Evolutionary conservation across 2,329 filamentous ascomycete genomes (phyloP).

Genomic region (Capronia americana): DNA sequence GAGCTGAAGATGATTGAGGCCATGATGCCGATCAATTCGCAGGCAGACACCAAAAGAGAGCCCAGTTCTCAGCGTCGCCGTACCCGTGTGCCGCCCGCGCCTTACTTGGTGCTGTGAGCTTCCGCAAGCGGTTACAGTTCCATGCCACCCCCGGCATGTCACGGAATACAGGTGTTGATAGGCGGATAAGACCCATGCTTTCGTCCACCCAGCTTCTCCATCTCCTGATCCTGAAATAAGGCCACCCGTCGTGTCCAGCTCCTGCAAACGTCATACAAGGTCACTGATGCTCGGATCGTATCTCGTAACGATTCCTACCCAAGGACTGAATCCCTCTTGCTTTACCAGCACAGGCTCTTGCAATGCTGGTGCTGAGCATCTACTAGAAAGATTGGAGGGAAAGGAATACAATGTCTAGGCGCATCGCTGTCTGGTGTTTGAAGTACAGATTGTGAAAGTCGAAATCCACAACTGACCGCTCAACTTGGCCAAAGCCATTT

Average conservation of each 20-base stretch:
- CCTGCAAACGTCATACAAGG: background rate
- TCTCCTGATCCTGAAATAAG: background rate
- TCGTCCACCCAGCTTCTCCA: background rate
- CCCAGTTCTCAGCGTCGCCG: background rate
- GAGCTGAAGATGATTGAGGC: constrained; percentile 8
- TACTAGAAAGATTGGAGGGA: background rate
- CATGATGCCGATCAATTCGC: background rate
- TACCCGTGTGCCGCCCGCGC: background rate
- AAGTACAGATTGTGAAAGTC: background rate
- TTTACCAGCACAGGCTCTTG: background rate
- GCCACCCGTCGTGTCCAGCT: background rate
- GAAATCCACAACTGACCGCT: no score
- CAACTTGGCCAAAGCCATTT: no score
- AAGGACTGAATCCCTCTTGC: background rate
- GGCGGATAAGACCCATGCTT: background rate
- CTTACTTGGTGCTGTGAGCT: background rate
- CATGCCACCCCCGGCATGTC: background rate
- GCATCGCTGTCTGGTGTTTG: background rate
- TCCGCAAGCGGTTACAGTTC: constrained; percentile 3
- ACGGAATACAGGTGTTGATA: background rate
- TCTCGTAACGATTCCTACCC: background rate
- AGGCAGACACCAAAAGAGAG: constrained; percentile 20
- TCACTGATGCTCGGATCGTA: background rate
- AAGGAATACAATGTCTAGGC: background rate
- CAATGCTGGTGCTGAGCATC: background rate